These are phyloP conservation scores for Monascus purpureus DNA, from an alignment of 495 filamentous ascomycete species.

Conservation along the genomic window DNA sequence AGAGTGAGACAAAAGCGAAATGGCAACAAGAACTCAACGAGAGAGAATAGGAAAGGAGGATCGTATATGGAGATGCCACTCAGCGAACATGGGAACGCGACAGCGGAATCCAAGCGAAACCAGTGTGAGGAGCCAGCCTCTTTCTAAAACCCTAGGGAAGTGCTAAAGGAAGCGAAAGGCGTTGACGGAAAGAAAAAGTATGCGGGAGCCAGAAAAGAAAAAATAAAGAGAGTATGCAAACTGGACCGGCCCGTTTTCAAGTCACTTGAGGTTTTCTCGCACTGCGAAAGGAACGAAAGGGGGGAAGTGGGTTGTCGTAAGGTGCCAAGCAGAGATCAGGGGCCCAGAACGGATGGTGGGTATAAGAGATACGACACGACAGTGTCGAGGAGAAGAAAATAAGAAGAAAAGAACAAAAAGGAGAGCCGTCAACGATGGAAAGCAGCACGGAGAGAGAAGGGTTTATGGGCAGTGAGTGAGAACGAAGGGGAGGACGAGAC, in stretches of 20 bases:
- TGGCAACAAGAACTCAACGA: conserved; percentile 6
- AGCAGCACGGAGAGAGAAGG: neutral
- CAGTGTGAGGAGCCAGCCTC: conserved; percentile 29
- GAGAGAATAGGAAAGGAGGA: conserved; percentile 10
- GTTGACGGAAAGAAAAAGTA: conserved; percentile 1
- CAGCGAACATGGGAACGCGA: neutral
- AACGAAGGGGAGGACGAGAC: too few relatives aligned
- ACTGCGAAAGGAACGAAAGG: conserved; percentile 18
- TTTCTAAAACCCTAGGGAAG: neutral
- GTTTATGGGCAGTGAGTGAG: too few relatives aligned
- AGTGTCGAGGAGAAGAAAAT: conserved; percentile 3
- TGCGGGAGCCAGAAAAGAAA: conserved; percentile 11
- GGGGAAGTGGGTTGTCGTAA: too few relatives aligned
- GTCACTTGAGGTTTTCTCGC: conserved; percentile 23
- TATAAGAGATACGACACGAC: too few relatives aligned
- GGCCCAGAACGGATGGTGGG: too few relatives aligned
- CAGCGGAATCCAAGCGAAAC: conserved; percentile 8
- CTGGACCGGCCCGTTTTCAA: conserved; percentile 29
- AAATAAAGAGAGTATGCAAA: conserved; percentile 18
- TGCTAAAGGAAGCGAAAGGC: neutral
- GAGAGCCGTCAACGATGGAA: neutral
- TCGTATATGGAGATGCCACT: conserved; percentile 1
- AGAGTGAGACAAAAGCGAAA: conserved; percentile 5
- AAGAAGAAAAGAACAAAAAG: conserved; percentile 6
- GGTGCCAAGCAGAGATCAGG: too few relatives aligned